Evolutionary conservation across 2,329 filamentous ascomycete genomes (phyloP).

Genomic region (Colletotrichum sp.): DNA sequence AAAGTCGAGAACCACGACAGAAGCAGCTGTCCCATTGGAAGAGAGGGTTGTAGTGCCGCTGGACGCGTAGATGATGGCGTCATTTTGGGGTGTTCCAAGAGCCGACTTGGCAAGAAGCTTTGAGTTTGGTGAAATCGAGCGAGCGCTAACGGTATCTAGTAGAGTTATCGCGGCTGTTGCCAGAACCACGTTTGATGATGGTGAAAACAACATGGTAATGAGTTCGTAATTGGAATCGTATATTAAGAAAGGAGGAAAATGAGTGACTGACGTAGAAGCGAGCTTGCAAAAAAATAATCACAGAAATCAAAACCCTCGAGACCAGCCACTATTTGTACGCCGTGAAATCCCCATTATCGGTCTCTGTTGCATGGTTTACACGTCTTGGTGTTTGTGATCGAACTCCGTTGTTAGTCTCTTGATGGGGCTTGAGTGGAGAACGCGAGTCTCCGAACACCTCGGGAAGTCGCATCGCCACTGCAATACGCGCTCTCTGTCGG

Average conservation of each 20-base stretch:
- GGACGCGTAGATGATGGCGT: neutral
- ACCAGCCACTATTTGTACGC: neutral
- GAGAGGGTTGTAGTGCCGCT: neutral
- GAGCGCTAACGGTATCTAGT: neutral
- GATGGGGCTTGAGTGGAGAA: neutral
- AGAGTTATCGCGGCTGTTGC: neutral
- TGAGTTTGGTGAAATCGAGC: neutral
- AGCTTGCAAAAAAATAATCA: neutral
- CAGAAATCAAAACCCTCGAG: accelerated
- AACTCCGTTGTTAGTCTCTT: neutral
- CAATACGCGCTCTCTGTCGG: neutral
- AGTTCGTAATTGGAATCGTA: accelerated
- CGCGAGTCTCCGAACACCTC: neutral
- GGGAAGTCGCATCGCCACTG: neutral
- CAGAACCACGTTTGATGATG: neutral
- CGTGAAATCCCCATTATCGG: neutral
- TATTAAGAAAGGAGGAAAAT: neutral
- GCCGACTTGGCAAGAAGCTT: neutral
- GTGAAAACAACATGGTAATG: accelerated
- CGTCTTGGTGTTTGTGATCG: neutral
- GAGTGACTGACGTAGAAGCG: neutral
- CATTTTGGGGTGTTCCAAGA: neutral
- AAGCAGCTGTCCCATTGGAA: neutral
- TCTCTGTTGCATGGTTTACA: neutral
- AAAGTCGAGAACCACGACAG: constrained; percentile 1